Conservation (phyloP, 2,329 filamentous ascomycete genomes). For the Orbilia oligospora region DNA sequence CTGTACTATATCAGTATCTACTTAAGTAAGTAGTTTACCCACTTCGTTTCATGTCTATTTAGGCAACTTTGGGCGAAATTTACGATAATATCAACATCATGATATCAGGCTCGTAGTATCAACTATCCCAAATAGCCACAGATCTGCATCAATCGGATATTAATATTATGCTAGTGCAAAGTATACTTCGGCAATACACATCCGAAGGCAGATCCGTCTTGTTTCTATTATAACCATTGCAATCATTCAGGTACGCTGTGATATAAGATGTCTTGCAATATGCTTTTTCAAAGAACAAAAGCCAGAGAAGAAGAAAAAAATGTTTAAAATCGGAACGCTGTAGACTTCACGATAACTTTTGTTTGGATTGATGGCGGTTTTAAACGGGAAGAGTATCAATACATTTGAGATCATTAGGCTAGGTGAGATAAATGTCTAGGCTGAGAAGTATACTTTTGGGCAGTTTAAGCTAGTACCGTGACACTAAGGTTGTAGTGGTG, state of each 20-base stretch:
- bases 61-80: neutral
- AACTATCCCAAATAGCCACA: neutral
- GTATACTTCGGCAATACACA: neutral
- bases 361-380: neutral
- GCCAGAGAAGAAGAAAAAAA: neutral
- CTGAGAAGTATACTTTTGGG: neutral
- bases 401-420: neutral
- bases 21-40: too few relatives aligned
- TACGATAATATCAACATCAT: neutral
- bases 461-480: too few relatives aligned
- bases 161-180: neutral
- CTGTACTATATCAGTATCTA: neutral
- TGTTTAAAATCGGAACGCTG: neutral
- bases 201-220: too few relatives aligned
- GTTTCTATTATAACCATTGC: too few relatives aligned
- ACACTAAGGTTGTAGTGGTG: neutral
- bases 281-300: too few relatives aligned
- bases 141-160: neutral
- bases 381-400: conserved; percentile 8
- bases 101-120: too few relatives aligned
- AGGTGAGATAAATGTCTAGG: neutral
- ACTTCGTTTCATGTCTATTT: neutral
- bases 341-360: neutral
- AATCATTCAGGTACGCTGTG: neutral
- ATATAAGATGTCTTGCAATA: neutral